Evolutionary conservation across 306 rosid genomes (phyloP).

Genomic region (Prunus mume): DNA sequence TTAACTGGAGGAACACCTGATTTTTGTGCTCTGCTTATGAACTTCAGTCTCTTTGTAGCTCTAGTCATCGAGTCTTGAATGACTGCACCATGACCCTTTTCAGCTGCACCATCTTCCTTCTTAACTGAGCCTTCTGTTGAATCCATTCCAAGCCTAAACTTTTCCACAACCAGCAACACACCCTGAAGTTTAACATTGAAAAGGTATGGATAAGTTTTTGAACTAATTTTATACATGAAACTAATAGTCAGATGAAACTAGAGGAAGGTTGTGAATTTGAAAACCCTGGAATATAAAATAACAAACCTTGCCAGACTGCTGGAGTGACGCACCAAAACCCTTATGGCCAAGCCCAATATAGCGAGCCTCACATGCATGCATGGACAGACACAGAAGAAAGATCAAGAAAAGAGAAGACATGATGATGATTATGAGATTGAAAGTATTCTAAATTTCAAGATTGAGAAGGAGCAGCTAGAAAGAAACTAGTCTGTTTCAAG

Average conservation of each 20-base stretch:
- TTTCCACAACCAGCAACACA: slow-evolving; percentile 14
- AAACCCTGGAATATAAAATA: neutral
- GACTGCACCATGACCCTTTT: neutral
- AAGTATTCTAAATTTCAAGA: neutral
- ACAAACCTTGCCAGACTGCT: slow-evolving; percentile 33
- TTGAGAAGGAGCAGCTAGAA: neutral
- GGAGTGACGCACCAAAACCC: neutral
- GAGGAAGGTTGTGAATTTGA: neutral
- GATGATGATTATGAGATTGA: slow-evolving; percentile 1
- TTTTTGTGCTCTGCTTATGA: neutral
- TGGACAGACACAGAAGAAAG: slow-evolving; percentile 32
- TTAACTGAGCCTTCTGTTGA: slow-evolving; percentile 7
- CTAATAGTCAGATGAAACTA: neutral
- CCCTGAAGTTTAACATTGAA: slow-evolving; percentile 7
- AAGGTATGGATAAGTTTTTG: neutral
- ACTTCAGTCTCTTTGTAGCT: neutral
- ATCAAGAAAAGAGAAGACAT: slow-evolving; percentile 19
- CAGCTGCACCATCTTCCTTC: neutral
- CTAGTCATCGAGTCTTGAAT: neutral
- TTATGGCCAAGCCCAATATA: slow-evolving; percentile 19
- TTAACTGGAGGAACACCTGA: slow-evolving; percentile 32
- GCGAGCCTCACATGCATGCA: slow-evolving; percentile 40
- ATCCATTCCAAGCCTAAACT: slow-evolving; percentile 9
- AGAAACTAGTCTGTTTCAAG: neutral
- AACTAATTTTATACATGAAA: neutral